Evolutionary conservation across 1,284 basidiomycete species (phyloP).

Genomic region (Cystobasidium slooffiae): DNA sequence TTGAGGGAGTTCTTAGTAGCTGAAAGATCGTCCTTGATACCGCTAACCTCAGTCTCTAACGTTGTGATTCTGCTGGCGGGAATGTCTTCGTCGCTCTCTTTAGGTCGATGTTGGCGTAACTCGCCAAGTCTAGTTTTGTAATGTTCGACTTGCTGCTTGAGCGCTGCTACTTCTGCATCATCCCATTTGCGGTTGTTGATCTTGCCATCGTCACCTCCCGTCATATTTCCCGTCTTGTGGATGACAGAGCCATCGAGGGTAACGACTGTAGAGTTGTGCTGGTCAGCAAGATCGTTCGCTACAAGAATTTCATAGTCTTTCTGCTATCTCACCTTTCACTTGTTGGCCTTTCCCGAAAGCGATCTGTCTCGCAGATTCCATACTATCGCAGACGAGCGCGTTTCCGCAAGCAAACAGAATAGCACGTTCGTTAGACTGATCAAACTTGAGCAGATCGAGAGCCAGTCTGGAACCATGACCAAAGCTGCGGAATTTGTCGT

Average conservation of each 20-base stretch:
- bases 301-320: not conserved
- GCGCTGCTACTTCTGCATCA: slow-evolving; percentile 73
- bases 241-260: slow-evolving; percentile 96
- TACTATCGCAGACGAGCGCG: slow-evolving; percentile 89
- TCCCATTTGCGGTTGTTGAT: slow-evolving; percentile 80
- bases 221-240: slow-evolving; percentile 96
- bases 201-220: slow-evolving; percentile 83
- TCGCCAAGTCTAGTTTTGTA: slow-evolving; percentile 35
- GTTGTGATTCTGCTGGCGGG: slow-evolving; percentile 76
- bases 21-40: slow-evolving; percentile 80
- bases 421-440: slow-evolving; percentile 82
- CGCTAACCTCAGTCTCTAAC: slow-evolving; percentile 72
- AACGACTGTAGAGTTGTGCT: slow-evolving; percentile 67
- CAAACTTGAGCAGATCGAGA: slow-evolving; percentile 90
- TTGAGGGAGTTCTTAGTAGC: slow-evolving; percentile 67
- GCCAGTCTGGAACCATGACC: slow-evolving; percentile 89
- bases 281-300: not conserved
- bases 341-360: slow-evolving; percentile 94
- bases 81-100: slow-evolving; percentile 73
- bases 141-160: slow-evolving; percentile 40
- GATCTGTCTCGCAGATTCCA: slow-evolving; percentile 87
- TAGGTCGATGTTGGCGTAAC: slow-evolving; percentile 69
- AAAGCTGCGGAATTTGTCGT: slow-evolving; percentile 91
- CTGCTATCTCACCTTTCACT: slow-evolving; percentile 75
- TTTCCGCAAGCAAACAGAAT: slow-evolving; percentile 97